A percentile compares a stretch with the other conserved stretches of the same genome.
These are phyloP conservation scores for Aspergillus neoniger DNA, from an alignment of 2,329 filamentous ascomycete species.

Conservation along the genomic window DNA sequence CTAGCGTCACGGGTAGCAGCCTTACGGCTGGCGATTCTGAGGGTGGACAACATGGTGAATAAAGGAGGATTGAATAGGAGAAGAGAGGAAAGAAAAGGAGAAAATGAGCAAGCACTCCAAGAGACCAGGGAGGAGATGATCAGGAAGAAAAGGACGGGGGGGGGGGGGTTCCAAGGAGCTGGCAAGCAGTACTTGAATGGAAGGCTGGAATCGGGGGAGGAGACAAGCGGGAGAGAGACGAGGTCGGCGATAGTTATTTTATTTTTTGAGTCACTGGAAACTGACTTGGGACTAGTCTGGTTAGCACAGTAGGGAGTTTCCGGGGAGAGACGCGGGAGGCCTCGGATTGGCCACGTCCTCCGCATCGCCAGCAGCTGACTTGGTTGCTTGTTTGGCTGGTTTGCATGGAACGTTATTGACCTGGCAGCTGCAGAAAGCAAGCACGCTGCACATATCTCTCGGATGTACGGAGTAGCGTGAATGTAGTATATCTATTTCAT, in stretches of 20 bases:
- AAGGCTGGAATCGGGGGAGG: slow-evolving; percentile 15
- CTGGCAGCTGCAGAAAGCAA: no score
- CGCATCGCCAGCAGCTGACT: slow-evolving; percentile 10
- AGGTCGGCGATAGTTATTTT: slow-evolving; percentile 17
- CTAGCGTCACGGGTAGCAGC: slow-evolving; percentile 43
- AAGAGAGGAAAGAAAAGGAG: slow-evolving; percentile 6
- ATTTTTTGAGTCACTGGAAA: slow-evolving; percentile 26
- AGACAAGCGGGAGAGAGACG: slow-evolving; percentile 7
- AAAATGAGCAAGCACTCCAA: slow-evolving; percentile 5
- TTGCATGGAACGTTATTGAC: background rate
- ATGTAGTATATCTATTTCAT: no score
- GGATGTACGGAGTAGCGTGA: no score
- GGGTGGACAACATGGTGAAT: slow-evolving; percentile 48
- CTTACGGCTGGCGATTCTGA: slow-evolving; percentile 47
- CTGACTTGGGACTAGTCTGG: no score
- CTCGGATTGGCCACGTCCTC: slow-evolving; percentile 17
- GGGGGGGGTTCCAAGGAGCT: slow-evolving; percentile 1
- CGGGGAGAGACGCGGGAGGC: slow-evolving; percentile 16
- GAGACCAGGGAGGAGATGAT: background rate
- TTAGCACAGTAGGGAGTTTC: slow-evolving; percentile 17
- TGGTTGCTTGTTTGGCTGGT: background rate
- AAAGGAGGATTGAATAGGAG: background rate
- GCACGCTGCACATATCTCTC: no score
- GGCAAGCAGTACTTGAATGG: slow-evolving; percentile 3
- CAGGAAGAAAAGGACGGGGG: slow-evolving; percentile 2